Conservation (phyloP, 495 filamentous ascomycete genomes). For the Daldinia bambusicola region DNA sequence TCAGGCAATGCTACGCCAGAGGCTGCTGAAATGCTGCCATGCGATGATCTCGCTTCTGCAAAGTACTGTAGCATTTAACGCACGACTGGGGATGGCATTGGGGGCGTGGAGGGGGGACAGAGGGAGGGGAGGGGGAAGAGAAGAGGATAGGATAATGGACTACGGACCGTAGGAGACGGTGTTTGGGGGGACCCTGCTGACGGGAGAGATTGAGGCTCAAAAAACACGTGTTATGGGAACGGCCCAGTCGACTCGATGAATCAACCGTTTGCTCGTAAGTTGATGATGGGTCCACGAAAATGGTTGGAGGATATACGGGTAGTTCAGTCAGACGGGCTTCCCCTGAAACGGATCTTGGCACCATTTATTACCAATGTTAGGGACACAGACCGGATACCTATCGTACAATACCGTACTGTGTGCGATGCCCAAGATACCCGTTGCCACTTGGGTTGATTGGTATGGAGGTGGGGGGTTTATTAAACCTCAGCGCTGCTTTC, state of each 20-base stretch:
- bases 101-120: not conserved
- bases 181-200: constrained; percentile 5
- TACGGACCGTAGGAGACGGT: constrained; percentile 17
- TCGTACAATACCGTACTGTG: constrained; percentile 17
- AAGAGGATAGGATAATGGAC: constrained; percentile 13
- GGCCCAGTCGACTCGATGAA: constrained; percentile 16
- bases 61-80: constrained; percentile 31
- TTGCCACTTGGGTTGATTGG: constrained; percentile 11
- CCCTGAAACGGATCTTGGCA: constrained; percentile 36
- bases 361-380: constrained; percentile 21
- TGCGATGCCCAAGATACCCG: constrained; percentile 4
- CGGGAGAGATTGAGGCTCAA: constrained; percentile 40
- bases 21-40: constrained; percentile 44
- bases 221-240: constrained; percentile 33
- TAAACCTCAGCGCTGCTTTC: constrained; percentile 18
- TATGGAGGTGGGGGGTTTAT: constrained; percentile 12
- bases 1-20: constrained; percentile 31
- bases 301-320: constrained; percentile 44
- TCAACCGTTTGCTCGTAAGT: constrained; percentile 15
- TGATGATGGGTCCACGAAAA: constrained; percentile 32
- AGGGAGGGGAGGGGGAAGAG: not conserved
- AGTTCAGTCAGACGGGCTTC: constrained; percentile 29
- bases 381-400: constrained; percentile 3
- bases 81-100: constrained; percentile 21
- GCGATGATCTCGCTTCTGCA: constrained; percentile 46